A percentile compares a stretch with the other conserved stretches of the same genome.
phyloP scores from a whole-genome alignment of 768 basidiomycete genomes.

The Kwoniella botswanensis region DNA sequence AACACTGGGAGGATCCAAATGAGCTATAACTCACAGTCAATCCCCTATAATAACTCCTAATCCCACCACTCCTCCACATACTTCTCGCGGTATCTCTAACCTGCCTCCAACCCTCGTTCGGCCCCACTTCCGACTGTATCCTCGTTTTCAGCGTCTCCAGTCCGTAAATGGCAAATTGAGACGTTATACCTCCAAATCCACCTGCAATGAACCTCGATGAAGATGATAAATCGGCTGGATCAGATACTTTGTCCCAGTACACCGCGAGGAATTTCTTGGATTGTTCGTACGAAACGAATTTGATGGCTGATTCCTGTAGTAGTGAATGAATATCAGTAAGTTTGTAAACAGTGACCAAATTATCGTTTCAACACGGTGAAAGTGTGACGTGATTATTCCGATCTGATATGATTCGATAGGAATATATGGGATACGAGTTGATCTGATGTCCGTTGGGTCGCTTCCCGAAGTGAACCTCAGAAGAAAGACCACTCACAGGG shows the following conservation, averaged over 20 bases:
- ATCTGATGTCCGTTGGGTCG: no score
- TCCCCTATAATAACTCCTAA: constrained; percentile 88
- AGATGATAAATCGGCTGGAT: constrained; percentile 85
- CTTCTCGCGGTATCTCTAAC: constrained; percentile 67
- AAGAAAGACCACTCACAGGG: constrained; percentile 61
- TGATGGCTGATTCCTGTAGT: constrained; percentile 85
- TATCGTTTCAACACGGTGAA: no score
- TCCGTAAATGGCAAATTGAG: constrained; percentile 75
- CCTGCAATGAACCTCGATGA: constrained; percentile 92
- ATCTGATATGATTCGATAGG: background rate
- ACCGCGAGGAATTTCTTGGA: constrained; percentile 92
- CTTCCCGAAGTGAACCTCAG: no score
- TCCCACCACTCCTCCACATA: constrained; percentile 78
- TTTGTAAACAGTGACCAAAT: no score
- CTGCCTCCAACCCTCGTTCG: constrained; percentile 60
- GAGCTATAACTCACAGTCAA: constrained; percentile 69
- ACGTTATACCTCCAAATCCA: constrained; percentile 88
- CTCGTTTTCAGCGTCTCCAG: constrained; percentile 98
- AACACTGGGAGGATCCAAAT: background rate
- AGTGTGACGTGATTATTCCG: background rate
- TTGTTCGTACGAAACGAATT: constrained; percentile 94
- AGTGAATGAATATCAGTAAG: constrained; percentile 14
- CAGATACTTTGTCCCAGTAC: constrained; percentile 88
- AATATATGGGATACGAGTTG: no score
- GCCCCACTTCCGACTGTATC: constrained; percentile 85